These are phyloP conservation scores for Ascochyta clinopodiicola DNA, from an alignment of 2,329 filamentous ascomycete species.

Conservation along the genomic window DNA sequence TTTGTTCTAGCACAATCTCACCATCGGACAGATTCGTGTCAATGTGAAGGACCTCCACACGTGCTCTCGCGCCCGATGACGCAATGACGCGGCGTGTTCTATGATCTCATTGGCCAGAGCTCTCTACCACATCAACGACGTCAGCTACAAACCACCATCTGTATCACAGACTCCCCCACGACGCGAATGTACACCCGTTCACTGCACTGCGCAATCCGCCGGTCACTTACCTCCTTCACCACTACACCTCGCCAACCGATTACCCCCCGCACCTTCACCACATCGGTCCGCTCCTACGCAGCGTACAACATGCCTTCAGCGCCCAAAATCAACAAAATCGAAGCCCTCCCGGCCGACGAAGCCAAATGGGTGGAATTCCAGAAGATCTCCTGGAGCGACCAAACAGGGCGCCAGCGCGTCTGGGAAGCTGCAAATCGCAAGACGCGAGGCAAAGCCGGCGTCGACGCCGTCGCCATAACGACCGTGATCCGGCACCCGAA, in stretches of 20 bases:
- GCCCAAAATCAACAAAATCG: slow-evolving; percentile 46
- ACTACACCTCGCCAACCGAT: neutral
- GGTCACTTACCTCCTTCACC: neutral
- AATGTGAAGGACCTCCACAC: neutral
- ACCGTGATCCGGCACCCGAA: slow-evolving; percentile 61
- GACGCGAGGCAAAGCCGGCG: slow-evolving; percentile 61
- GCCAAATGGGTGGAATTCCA: slow-evolving; percentile 65
- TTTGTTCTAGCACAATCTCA: no score
- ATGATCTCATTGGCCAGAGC: neutral
- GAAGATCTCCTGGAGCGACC: slow-evolving; percentile 59
- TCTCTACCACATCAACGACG: slow-evolving; percentile 4
- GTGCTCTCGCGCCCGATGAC: slow-evolving; percentile 1
- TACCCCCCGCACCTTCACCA: slow-evolving; percentile 20
- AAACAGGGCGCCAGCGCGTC: slow-evolving; percentile 54
- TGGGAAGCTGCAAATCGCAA: slow-evolving; percentile 60
- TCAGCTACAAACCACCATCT: neutral
- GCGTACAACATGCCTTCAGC: slow-evolving; percentile 44
- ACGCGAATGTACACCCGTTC: slow-evolving; percentile 12
- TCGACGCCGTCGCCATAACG: slow-evolving; percentile 66
- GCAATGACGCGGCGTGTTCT: slow-evolving; percentile 11
- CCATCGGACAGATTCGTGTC: no score
- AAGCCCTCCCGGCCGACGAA: slow-evolving; percentile 58
- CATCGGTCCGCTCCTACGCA: slow-evolving; percentile 14
- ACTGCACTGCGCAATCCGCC: neutral
- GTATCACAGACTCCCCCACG: neutral